Base-by-base conservation (phyloP, 2,329 filamentous ascomycete species). In the Huntiella savannae region DNA sequence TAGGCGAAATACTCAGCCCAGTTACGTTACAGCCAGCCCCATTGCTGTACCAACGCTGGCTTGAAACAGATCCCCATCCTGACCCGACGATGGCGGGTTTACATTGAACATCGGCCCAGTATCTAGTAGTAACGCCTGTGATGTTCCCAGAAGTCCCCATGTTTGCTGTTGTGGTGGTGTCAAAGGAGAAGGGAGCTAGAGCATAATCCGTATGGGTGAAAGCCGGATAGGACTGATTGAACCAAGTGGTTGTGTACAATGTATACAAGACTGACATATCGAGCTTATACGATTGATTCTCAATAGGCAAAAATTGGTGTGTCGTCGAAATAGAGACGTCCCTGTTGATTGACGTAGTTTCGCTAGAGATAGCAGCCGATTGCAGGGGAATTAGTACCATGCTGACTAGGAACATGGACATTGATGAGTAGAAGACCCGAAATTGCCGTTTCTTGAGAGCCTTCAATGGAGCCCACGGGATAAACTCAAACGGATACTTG, bases 351-450 rank as follows among this genome's bases (percentile, higher is more conserved):
- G 40, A 53, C 0, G 70, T 55, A 0, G 54, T 54, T 0, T 55
- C 53, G 0, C 58, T 61, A 0, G 68, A 66, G 4, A 77, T 68
- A 0, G 76, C 63, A 13, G 70, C 66, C 16, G 69, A 65, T 53
- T 76, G 71, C 0, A 69, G 52, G 0, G 73, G 73, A 0, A 72
- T 75, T 0, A 78, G 50, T 0, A 65, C 58, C 68, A 69, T 75
- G 2, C 71, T 69, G 0, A 76, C 62, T 0, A 73, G 39, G 0
- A 77, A 57, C 51, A 73, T 65, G 0, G 64, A 59, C 0, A 61
- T 58, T 0, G 69, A 68, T 0, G 64, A 62, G 12, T 62, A 62
- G 39, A 74, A 69, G 0, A 73, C 67, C 0, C 62, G 52, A 71
- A 70, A 76, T 44, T 77, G 70, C 3, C 65, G 70, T 28, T 17